Conservation (phyloP, 805 yeast species). For the Nakazawaea pomicola region DNA sequence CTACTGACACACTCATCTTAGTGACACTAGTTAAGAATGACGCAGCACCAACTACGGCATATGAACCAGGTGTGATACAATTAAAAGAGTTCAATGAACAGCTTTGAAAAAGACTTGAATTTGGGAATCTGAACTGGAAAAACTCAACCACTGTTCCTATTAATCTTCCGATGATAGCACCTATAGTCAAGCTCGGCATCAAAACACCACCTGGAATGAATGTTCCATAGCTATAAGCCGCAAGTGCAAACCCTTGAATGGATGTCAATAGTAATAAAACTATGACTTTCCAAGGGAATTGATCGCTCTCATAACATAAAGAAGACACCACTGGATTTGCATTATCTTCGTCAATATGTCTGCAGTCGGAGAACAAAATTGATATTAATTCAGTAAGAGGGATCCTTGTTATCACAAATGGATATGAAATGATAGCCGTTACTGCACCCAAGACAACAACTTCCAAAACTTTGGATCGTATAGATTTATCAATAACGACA, state of each 20-base stretch:
- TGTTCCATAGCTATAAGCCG: slow-evolving; percentile 66
- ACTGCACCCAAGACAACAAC: slow-evolving; percentile 40
- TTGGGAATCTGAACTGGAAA: slow-evolving; percentile 35
- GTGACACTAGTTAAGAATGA: slow-evolving; percentile 78
- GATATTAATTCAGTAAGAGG: slow-evolving; percentile 54
- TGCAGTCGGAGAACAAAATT: slow-evolving; percentile 69
- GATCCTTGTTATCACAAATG: slow-evolving; percentile 45
- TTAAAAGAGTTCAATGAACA: slow-evolving; percentile 34
- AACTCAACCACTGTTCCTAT: slow-evolving; percentile 47
- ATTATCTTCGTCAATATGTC: slow-evolving; percentile 4
- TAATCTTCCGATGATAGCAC: slow-evolving; percentile 55
- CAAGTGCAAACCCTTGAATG: slow-evolving; percentile 50
- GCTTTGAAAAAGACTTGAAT: slow-evolving; percentile 30
- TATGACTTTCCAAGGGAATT: slow-evolving; percentile 31
- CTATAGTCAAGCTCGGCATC: slow-evolving; percentile 59
- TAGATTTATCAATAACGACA: slow-evolving; percentile 22
- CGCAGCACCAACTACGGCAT: slow-evolving; percentile 87
- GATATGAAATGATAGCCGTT: slow-evolving; percentile 54
- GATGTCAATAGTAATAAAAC: slow-evolving; percentile 32
- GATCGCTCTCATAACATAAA: slow-evolving; percentile 22
- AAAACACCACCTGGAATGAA: slow-evolving; percentile 65
- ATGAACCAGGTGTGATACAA: slow-evolving; percentile 81
- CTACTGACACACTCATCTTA: slow-evolving; percentile 73
- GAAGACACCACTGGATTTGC: slow-evolving; percentile 7
- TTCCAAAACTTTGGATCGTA: slow-evolving; percentile 36